These are phyloP conservation scores for Dothideomycetidae sp. DNA, from an alignment of 2,329 filamentous ascomycete species.

Conservation along the genomic window DNA sequence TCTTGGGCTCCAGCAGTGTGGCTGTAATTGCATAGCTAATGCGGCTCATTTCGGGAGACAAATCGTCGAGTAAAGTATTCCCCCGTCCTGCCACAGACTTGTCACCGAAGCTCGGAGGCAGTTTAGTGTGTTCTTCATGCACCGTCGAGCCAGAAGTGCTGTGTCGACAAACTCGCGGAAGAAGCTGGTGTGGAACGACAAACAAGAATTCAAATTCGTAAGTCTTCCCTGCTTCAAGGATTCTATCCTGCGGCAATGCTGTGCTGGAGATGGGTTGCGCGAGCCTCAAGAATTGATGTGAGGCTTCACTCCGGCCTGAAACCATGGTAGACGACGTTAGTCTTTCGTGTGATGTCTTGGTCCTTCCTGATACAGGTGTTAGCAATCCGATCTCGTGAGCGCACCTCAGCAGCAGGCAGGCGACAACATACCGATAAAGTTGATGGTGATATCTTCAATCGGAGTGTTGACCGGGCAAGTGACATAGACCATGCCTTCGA, in stretches of 20 bases:
- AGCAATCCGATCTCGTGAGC: constrained; percentile 5
- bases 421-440: constrained; percentile 41
- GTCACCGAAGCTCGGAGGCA: constrained; percentile 48
- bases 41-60: constrained; percentile 48
- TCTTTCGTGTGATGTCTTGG: constrained; percentile 41
- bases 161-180: constrained; percentile 47
- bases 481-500: constrained; percentile 40
- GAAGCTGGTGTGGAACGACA: constrained; percentile 44
- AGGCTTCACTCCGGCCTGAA: constrained; percentile 40
- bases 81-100: constrained; percentile 30
- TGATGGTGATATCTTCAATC: constrained; percentile 45
- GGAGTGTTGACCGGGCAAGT: constrained; percentile 36
- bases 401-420: too few species aligned
- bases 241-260: constrained; percentile 40
- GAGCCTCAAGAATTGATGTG: constrained; percentile 47
- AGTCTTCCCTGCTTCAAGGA: constrained; percentile 39
- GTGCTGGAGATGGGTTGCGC: constrained; percentile 42
- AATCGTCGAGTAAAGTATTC: constrained; percentile 39
- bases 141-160: constrained; percentile 36
- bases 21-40: constrained; percentile 41
- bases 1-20: constrained; percentile 26
- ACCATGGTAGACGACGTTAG: constrained; percentile 37
- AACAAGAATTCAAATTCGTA: constrained; percentile 52
- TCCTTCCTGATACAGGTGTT: constrained; percentile 28
- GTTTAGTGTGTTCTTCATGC: constrained; percentile 40